Percentiles rank a stretch among this genome's conserved stretches.
phyloP scores from a whole-genome alignment of 140 eudicot genomes.

The Stevia rebaudiana region DNA sequence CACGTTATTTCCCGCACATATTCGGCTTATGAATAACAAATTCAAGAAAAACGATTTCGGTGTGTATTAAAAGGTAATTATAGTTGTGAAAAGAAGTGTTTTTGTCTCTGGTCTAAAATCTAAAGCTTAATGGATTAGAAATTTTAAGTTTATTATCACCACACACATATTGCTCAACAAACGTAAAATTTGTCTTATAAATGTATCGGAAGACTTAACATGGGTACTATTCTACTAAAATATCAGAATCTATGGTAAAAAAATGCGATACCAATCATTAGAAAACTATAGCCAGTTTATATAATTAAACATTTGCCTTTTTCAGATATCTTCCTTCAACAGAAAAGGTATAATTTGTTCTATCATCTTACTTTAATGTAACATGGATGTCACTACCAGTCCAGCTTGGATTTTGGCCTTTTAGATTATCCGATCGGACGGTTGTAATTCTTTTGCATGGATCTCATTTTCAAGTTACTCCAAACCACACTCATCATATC shows the following conservation, averaged over 20 bases:
- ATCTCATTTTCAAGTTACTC: constrained; percentile 1
- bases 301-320: neutral
- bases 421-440: constrained; percentile 16
- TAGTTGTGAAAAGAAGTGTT: no score
- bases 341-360: constrained; percentile 34
- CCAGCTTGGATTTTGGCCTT: constrained; percentile 30
- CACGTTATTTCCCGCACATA: no score
- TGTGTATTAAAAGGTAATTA: no score
- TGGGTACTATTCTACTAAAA: neutral
- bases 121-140: no score
- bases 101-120: neutral
- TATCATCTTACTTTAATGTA: constrained; percentile 4
- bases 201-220: neutral
- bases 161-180: neutral
- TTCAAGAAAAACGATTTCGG: no score
- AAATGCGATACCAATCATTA: constrained; percentile 4
- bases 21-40: no score
- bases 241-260: neutral
- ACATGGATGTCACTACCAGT: constrained; percentile 38
- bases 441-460: constrained; percentile 30
- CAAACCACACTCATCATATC: constrained; percentile 20
- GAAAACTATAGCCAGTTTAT: constrained; percentile 4
- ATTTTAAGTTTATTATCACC: neutral
- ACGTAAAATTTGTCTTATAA: neutral
- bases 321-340: neutral